Evolutionary conservation across 2,329 filamentous ascomycete genomes (phyloP), one percentile per base, ranked within the genome.

Genomic region (Calonectria fujianensis): DNA sequence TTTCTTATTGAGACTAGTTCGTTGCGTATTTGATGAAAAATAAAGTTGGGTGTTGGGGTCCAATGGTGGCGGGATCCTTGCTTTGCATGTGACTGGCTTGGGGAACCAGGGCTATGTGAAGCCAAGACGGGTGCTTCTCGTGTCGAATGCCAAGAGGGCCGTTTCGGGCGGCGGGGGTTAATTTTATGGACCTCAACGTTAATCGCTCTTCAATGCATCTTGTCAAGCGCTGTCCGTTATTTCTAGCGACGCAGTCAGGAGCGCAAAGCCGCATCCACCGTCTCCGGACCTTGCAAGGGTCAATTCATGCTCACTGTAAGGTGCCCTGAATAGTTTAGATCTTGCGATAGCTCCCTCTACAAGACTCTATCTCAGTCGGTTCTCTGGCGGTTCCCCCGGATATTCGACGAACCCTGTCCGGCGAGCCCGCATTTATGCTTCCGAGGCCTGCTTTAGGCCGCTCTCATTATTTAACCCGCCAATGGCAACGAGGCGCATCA

Each of bases 381-480:
- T 6, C 11, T 54, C 27, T 31, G 27, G 27, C 27, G 14, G 51
- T 31, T 31, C 51, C 27, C 51, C 45, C 45, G n/a, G 20, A 48
- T 24, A 48, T 48, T 2, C n/a, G 13, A 48, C 7, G 2, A n/a
- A n/a, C 45, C 45, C 45, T 48, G 45, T 24, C 45, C n/a, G 41
- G 24, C 29, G 14, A 45, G 24, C 35, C 51, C 52, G 67, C 45
- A 31, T 69, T 41, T 41, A 45, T 39, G 51, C 31, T 59, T 70
- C 68, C 68, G 68, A 61, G 45, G 31, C 41, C 68, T 50, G 54
- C 8, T 69, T 52, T 51, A 31, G 37, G 51, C 39, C 52, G 27
- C 61, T 14, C 18, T 29, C 39, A 27, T 8, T 20, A 69, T 51
- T 73, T 73, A 66, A 67, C 66, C 71, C 71, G 66, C 71, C 71